A percentile compares a stretch with the other conserved stretches of the same genome.
Conservation (phyloP, 208 protist genomes). For the Herpetomonas tarakana region DNA sequence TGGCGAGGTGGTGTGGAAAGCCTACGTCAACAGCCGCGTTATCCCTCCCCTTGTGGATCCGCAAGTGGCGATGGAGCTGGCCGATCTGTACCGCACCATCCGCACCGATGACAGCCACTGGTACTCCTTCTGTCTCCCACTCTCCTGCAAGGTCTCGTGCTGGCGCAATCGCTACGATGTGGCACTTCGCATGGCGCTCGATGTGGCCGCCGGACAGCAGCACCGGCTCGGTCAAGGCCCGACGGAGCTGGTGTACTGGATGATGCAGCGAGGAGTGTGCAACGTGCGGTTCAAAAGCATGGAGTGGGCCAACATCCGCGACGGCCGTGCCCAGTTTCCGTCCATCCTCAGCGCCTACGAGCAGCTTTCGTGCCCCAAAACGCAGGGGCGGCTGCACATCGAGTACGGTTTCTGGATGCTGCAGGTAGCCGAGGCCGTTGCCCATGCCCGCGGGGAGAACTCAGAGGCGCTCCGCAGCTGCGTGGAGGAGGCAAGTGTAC, state of each 20-base stretch:
- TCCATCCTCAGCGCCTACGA: conserved; percentile 45
- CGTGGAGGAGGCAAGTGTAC: conserved; percentile 55
- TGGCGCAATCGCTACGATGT: conserved; percentile 52
- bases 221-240: conserved; percentile 14
- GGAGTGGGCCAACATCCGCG: conserved; percentile 29
- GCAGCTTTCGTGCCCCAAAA: conserved; percentile 43
- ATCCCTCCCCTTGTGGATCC: conserved; percentile 55
- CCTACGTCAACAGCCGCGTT: conserved; percentile 44
- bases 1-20: conserved; percentile 43
- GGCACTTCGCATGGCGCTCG: conserved; percentile 41
- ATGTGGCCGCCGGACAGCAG: conserved; percentile 32
- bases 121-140: conserved; percentile 68
- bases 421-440: conserved; percentile 38
- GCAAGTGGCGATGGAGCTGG: conserved; percentile 30
- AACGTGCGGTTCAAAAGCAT: conserved; percentile 53
- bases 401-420: conserved; percentile 76
- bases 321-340: conserved; percentile 40
- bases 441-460: conserved; percentile 10
- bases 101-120: conserved; percentile 55
- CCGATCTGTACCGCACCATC: conserved; percentile 36
- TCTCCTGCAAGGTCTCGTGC: conserved; percentile 63
- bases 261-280: conserved; percentile 39
- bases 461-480: conserved; percentile 36
- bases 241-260: conserved; percentile 38
- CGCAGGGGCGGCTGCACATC: conserved; percentile 59